These are phyloP conservation scores for Alnus rubra DNA, from an alignment of 306 rosid genomes.

Conservation along the genomic window DNA sequence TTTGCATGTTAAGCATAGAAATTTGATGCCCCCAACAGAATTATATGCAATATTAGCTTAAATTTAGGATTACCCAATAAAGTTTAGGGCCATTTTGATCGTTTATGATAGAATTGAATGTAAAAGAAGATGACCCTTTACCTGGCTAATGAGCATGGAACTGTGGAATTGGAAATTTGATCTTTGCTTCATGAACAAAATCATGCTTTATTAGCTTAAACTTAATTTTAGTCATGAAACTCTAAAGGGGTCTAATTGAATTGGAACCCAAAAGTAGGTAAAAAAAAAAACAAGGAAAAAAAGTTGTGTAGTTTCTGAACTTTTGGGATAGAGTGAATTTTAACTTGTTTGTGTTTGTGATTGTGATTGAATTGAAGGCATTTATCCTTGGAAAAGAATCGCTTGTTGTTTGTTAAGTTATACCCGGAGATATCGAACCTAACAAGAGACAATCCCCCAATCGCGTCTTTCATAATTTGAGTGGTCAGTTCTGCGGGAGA, in stretches of 20 bases:
- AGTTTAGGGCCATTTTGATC: not conserved
- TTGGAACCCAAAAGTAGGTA: not conserved
- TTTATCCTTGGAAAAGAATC: slow-evolving; percentile 88
- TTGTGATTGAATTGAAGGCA: slow-evolving; percentile 59
- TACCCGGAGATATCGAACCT: slow-evolving; percentile 84
- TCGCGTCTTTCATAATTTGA: slow-evolving; percentile 79
- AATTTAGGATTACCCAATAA: not conserved
- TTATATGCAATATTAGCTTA: not conserved
- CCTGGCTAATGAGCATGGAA: slow-evolving; percentile 8
- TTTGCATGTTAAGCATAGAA: not conserved
- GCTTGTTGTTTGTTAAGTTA: slow-evolving; percentile 68
- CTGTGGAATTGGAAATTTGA: not conserved
- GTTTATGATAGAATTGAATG: not conserved
- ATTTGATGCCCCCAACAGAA: not conserved
- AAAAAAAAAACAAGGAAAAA: no score
- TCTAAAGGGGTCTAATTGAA: not conserved
- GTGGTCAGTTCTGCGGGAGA: slow-evolving; percentile 76
- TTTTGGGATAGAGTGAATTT: not conserved
- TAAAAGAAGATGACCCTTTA: not conserved
- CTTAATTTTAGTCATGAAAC: not conserved
- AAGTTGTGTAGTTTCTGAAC: no score
- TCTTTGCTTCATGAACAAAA: not conserved
- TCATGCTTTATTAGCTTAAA: not conserved
- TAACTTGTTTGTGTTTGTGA: not conserved
- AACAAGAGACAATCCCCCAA: slow-evolving; percentile 87